Evolutionary conservation across 2,329 filamentous ascomycete genomes (phyloP), one percentile per base, ranked within the genome.

Genomic region (Nannizziopsis barbatae): DNA sequence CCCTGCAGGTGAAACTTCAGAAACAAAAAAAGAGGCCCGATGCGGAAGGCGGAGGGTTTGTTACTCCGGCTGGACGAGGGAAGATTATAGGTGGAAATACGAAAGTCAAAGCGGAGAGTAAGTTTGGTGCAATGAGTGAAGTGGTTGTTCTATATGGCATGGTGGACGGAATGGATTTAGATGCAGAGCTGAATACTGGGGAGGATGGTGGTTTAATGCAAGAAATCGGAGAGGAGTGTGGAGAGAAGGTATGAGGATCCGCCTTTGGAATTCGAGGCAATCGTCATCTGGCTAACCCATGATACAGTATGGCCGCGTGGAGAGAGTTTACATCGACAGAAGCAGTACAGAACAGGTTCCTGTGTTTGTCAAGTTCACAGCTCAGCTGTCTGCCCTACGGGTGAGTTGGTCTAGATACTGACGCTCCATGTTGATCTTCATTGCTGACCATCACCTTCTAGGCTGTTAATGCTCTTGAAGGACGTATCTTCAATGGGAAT

Each of bases 361-460:
- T 46, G 92, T 98, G 3, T 96, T 95, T 65, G 87, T 98, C 64
- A 86, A 93, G 64, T 98, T 96, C 62, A 90, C 86, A 1, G 84
- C 84, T 56, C 79, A 83, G 58, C 72, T 96, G 47, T 92, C 85
- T 40, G 92, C 88, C 11, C 68, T 96, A 50, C 77, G 88, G 57
- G 86, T 89, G 73, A 70, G 81, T 75, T 45, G 12, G 15, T 27
- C 7, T 20, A 38, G 31, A 14, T 38, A 38, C 8, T n/a, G n/a
- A n/a, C n/a, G n/a, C 40, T 17, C 32, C 49, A 22, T 39, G 42
- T 32, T 8, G 11, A 22, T 35, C 38, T 32, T 27, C 33, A 20
- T 15, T 46, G 27, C 43, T 36, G 39, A 38, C 15, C 20, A 14
- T 43, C 42, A 40, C 49, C 32, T 33, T 36, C 49, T 51, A 89